These are phyloP conservation scores for Sesbania bispinosa DNA, from an alignment of 306 rosid species.

Conservation along the genomic window DNA sequence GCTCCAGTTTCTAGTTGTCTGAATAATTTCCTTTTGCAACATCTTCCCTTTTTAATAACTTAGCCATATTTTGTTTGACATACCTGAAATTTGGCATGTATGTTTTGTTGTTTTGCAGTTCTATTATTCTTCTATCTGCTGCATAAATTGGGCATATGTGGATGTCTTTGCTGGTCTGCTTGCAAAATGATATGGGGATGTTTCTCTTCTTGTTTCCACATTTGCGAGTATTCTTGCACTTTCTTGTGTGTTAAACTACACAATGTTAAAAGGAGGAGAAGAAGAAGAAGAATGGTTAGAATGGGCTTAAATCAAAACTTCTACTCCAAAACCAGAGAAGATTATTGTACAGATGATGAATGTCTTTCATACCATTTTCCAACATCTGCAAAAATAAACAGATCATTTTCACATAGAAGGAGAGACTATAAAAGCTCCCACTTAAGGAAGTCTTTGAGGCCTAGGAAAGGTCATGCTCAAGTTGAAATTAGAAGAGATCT, in stretches of 20 bases:
- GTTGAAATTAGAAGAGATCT: constrained; percentile 39
- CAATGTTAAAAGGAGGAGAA: constrained; percentile 31
- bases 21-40: background rate
- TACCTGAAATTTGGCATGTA: background rate
- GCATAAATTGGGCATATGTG: constrained; percentile 49
- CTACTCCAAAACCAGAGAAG: constrained; percentile 9
- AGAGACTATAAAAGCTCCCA: constrained; percentile 42
- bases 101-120: constrained; percentile 44
- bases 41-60: background rate
- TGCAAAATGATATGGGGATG: constrained; percentile 52
- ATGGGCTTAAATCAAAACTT: constrained; percentile 24
- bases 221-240: constrained; percentile 45
- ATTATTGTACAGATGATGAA: constrained; percentile 28
- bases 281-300: constrained; percentile 28
- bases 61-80: background rate
- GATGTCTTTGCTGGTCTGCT: constrained; percentile 41
- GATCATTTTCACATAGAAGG: constrained; percentile 33
- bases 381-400: background rate
- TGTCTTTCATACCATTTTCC: constrained; percentile 23
- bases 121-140: constrained; percentile 47
- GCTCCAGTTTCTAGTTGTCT: background rate
- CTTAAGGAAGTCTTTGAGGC: constrained; percentile 43
- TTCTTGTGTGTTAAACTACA: constrained; percentile 47
- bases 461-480: constrained; percentile 41
- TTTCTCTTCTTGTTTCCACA: constrained; percentile 40